Evolutionary conservation across 257 asterid species (phyloP).

Genomic region (Solanum neorickii): DNA sequence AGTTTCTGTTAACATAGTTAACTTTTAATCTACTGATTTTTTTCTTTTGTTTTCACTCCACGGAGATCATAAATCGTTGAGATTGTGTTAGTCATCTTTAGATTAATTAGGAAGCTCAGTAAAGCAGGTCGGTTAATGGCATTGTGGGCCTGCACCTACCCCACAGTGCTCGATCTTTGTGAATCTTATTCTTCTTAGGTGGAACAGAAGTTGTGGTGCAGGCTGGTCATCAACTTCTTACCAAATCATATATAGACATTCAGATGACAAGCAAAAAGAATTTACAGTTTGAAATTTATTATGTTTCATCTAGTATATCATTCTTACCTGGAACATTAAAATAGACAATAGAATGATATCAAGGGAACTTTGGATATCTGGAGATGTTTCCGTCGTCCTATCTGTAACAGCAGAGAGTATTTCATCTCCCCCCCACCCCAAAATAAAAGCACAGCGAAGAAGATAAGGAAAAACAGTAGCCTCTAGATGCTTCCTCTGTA

Average conservation of each 20-base stretch:
- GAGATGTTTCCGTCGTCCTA: not conserved
- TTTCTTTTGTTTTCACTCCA: not conserved
- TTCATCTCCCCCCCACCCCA: not conserved
- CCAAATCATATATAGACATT: not conserved
- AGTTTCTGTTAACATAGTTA: not conserved
- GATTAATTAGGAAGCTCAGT: not conserved
- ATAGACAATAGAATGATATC: not conserved
- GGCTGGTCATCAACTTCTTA: not conserved
- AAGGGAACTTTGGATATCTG: not conserved
- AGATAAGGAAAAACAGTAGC: not conserved
- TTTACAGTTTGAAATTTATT: not conserved
- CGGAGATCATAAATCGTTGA: not conserved
- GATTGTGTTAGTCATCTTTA: not conserved
- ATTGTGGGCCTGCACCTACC: not conserved
- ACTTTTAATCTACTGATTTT: not conserved
- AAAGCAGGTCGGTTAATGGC: not conserved
- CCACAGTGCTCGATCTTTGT: not conserved
- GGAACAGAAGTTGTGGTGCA: not conserved
- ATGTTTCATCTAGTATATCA: not conserved
- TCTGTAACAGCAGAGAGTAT: not conserved
- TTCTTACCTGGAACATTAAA: not conserved
- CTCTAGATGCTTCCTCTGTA: not conserved
- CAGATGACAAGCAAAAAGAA: not conserved
- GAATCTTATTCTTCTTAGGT: not conserved
- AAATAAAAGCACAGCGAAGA: not conserved